A percentile compares a stretch with the other conserved stretches of the same genome.
These are phyloP conservation scores for Wickerhamiella qilinensis DNA, from an alignment of 805 yeast genomes.

Conservation along the genomic window DNA sequence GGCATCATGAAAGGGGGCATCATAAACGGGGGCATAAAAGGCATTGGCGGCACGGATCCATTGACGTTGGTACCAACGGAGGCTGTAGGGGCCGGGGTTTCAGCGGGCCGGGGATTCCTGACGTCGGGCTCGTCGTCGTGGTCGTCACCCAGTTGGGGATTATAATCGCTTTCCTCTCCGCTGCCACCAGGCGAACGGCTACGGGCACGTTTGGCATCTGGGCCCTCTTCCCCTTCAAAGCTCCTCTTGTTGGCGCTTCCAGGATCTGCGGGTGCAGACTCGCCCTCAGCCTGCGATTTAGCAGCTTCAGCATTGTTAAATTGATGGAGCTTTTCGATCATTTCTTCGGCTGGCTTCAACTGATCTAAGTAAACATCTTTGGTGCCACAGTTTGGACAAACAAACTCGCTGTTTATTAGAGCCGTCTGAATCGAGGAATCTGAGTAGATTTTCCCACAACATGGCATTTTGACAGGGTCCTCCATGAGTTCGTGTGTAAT, in stretches of 20 bases:
- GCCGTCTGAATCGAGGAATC: conserved; percentile 46
- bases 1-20: conserved; percentile 2
- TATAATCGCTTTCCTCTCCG: background rate
- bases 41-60: no score
- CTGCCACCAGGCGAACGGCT: conserved; percentile 18
- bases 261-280: background rate
- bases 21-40: background rate
- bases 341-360: conserved; percentile 43
- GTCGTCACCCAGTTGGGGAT: background rate
- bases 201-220: conserved; percentile 7
- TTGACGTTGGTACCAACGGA: no score
- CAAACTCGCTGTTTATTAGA: conserved; percentile 68
- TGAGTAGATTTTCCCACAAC: conserved; percentile 49
- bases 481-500: conserved; percentile 43
- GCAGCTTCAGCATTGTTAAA: conserved; percentile 24
- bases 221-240: no score
- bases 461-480: conserved; percentile 69
- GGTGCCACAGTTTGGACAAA: conserved; percentile 72
- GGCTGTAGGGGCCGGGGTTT: no score
- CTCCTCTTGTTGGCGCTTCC: background rate
- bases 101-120: no score
- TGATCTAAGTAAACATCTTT: conserved; percentile 66
- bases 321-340: conserved; percentile 36
- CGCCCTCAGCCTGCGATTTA: background rate
- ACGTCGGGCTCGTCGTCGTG: background rate